phyloP scores from a whole-genome alignment of 768 basidiomycete species.

The Botryobasidium botryosum region DNA sequence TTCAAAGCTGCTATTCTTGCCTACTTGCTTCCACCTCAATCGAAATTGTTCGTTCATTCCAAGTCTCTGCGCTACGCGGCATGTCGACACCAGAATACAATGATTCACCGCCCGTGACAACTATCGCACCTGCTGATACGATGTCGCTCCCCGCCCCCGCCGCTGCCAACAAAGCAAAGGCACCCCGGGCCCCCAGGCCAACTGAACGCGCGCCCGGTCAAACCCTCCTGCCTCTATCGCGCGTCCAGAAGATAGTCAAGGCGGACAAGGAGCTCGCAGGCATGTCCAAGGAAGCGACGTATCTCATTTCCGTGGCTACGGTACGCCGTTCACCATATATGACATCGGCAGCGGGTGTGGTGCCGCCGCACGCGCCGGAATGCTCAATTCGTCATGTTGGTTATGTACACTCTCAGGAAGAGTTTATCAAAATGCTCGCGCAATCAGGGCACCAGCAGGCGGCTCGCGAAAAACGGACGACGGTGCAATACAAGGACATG shows the following conservation, averaged over 20 bases:
- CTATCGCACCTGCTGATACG: not conserved
- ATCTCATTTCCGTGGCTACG: constrained; percentile 20
- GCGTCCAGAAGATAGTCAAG: constrained; percentile 22
- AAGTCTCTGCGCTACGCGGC: not conserved
- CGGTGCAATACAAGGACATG: constrained; percentile 21
- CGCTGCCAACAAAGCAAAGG: not conserved
- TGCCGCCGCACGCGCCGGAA: not conserved
- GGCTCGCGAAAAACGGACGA: constrained; percentile 18
- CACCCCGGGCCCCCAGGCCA: not conserved
- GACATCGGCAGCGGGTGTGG: not conserved
- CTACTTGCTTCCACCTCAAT: no score
- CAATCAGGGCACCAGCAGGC: constrained; percentile 21
- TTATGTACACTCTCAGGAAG: constrained; percentile 16
- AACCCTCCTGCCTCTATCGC: constrained; percentile 19
- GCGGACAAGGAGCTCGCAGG: constrained; percentile 22
- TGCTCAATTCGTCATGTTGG: not conserved
- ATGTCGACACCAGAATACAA: not conserved
- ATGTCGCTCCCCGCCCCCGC: not conserved
- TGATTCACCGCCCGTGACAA: not conserved
- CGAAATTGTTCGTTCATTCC: no score
- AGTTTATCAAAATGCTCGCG: constrained; percentile 22
- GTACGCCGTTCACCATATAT: constrained; percentile 14
- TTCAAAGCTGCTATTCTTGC: no score
- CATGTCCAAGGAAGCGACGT: constrained; percentile 21
- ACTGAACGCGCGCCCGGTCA: constrained; percentile 15